A percentile compares a stretch with the other conserved stretches of the same genome.
phyloP scores from a whole-genome alignment of 192 early-diverging fungal genomes.

The Podochytrium sp. region DNA sequence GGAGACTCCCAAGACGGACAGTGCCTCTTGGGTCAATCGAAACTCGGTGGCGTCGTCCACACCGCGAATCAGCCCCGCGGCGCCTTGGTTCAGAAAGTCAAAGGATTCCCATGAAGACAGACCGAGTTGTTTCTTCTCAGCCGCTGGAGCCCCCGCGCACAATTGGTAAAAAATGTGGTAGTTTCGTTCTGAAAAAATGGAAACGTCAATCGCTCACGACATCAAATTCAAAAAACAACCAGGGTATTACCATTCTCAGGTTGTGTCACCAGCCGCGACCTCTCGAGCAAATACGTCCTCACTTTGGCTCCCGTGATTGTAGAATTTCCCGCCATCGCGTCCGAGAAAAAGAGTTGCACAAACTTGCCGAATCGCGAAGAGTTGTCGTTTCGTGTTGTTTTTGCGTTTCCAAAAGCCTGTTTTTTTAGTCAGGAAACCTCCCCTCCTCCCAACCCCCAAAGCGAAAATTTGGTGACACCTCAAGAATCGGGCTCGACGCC shows the following conservation, averaged over 20 bases:
- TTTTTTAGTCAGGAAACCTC: slow-evolving; percentile 92
- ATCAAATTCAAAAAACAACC: slow-evolving; percentile 79
- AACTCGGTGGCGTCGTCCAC: slow-evolving; percentile 89
- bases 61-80: slow-evolving; percentile 62
- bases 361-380: slow-evolving; percentile 96
- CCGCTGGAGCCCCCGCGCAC: slow-evolving; percentile 37
- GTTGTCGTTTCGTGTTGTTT: slow-evolving; percentile 96
- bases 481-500: slow-evolving; percentile 92
- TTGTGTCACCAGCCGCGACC: slow-evolving; percentile 87
- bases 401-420: slow-evolving; percentile 88
- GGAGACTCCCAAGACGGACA: slow-evolving; percentile 77
- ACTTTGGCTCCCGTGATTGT: slow-evolving; percentile 83
- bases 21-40: slow-evolving; percentile 72
- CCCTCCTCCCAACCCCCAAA: slow-evolving; percentile 97
- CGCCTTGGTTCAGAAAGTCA: slow-evolving; percentile 83
- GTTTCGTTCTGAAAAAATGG: slow-evolving; percentile 71
- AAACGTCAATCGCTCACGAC: slow-evolving; percentile 64
- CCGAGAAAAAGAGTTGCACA: slow-evolving; percentile 61
- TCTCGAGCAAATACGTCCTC: slow-evolving; percentile 87
- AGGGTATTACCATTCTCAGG: slow-evolving; percentile 55
- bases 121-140: slow-evolving; percentile 65
- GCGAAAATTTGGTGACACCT: slow-evolving; percentile 41
- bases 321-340: slow-evolving; percentile 45
- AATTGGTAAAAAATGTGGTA: slow-evolving; percentile 95
- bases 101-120: slow-evolving; percentile 66